Percentiles rank a stretch among this genome's conserved stretches.
Conservation (phyloP, 768 basidiomycete genomes). For the Podaxis sp. region DNA sequence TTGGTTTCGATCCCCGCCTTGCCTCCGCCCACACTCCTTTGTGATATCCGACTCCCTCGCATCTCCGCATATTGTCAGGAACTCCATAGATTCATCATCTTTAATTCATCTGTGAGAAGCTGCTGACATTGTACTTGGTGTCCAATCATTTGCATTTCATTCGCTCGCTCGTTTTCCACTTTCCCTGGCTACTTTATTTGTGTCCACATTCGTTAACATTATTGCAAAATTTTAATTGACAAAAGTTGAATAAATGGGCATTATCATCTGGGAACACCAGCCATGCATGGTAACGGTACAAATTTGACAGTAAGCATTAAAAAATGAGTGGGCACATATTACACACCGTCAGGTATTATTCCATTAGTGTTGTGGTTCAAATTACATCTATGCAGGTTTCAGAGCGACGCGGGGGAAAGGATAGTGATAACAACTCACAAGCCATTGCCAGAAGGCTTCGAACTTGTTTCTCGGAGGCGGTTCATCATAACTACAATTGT, state of each 20-base stretch:
- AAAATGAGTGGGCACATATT: not conserved
- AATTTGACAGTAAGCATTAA: not conserved
- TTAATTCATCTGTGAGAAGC: slow-evolving; percentile 21
- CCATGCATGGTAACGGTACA: not conserved
- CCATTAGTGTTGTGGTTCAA: not conserved
- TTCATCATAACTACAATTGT: slow-evolving; percentile 57
- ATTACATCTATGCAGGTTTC: slow-evolving; percentile 18
- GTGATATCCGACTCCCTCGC: slow-evolving; percentile 6
- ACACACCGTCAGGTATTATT: not conserved
- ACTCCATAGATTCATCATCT: slow-evolving; percentile 20
- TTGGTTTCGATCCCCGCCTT: not conserved
- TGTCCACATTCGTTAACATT: slow-evolving; percentile 15
- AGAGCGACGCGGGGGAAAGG: slow-evolving; percentile 15
- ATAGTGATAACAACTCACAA: slow-evolving; percentile 53
- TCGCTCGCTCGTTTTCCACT: slow-evolving; percentile 3
- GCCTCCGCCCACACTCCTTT: not conserved
- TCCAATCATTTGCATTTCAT: slow-evolving; percentile 15
- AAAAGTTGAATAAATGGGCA: slow-evolving; percentile 12
- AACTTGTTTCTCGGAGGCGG: slow-evolving; percentile 64
- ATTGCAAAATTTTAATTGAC: slow-evolving; percentile 7
- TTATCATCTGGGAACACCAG: not conserved
- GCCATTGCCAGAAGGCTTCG: slow-evolving; percentile 77
- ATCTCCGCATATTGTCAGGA: slow-evolving; percentile 1
- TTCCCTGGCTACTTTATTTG: slow-evolving; percentile 7
- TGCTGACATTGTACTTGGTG: slow-evolving; percentile 16